Base-by-base conservation (phyloP, 495 filamentous ascomycete genomes). In the Alectoria sarmentosa region DNA sequence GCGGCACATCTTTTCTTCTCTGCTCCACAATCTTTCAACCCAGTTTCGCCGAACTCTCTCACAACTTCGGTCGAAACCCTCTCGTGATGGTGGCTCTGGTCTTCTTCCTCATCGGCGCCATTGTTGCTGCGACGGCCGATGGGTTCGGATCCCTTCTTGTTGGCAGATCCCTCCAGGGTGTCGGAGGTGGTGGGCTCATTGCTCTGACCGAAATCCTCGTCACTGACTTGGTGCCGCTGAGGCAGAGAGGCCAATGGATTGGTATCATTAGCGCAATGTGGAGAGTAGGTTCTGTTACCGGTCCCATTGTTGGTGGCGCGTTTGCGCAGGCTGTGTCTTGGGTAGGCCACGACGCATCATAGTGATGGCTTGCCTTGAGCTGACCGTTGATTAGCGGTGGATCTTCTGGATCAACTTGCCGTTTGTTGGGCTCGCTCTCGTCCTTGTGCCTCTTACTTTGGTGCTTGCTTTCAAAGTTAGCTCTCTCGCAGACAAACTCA, bases 131-230 rank as follows among this genome's bases (percentile, higher is more conserved):
- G 30, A 61, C 76, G 4, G 75, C 87, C 0, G 76, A 81, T 60
- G 80, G 81, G 67, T 84, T 91, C 57, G 77, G 77, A 10, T 70
- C 83, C 30, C 76, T 92, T 42, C 78, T 91, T 28, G 75, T 85
- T 49, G 87, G 88, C 10, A 81, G 89, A 28, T 76, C 81, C 4
- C 74, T 91, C 19, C 89, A 91, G 61, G 89, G 89, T 26, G 75
- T 88, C n/a, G 89, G 88, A 30, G 87, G 86, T 26, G 88, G 89
- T 28, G 88, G 88, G 1, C 79, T 89, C 15, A 79, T 86, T 49
- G 78, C 78, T 11, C 72, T 90, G 41, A 84, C 83, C 2, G 83
- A 88, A 67, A 82, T 90, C 55, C 69, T 90, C 4, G 78, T 92
- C 63, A 83, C 86, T 0, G 87, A 90, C 66, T 73, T 89, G 6